A percentile compares a stretch with the other conserved stretches of the same genome.
Evolutionary conservation across 495 filamentous ascomycete species (phyloP).

Genomic region (Penicillium ochrochloron): DNA sequence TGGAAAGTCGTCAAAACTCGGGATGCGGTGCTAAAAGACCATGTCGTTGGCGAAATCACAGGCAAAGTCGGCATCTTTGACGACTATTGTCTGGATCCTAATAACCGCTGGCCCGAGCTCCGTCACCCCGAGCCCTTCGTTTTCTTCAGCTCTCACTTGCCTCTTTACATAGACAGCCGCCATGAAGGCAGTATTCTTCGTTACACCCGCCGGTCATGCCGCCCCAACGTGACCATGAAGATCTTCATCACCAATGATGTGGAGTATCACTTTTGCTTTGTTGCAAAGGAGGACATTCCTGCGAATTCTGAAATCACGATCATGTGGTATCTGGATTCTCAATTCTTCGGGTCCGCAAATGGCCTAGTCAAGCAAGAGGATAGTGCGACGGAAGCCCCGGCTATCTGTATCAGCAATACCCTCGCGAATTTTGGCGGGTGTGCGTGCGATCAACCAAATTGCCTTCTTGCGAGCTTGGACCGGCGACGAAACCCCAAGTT

Average conservation of each 20-base stretch:
- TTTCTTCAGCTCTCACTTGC: slow-evolving; percentile 78
- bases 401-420: slow-evolving; percentile 68
- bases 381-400: slow-evolving; percentile 50
- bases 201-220: slow-evolving; percentile 86
- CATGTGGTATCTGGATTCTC: slow-evolving; percentile 65
- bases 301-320: slow-evolving; percentile 66
- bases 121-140: slow-evolving; percentile 84
- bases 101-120: slow-evolving; percentile 76
- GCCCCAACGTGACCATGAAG: slow-evolving; percentile 79
- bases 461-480: slow-evolving; percentile 75
- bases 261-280: slow-evolving; percentile 87
- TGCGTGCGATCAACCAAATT: slow-evolving; percentile 73
- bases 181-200: slow-evolving; percentile 81
- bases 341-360: slow-evolving; percentile 50
- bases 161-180: slow-evolving; percentile 90
- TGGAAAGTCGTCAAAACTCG: slow-evolving; percentile 77
- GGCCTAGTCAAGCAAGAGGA: slow-evolving; percentile 55
- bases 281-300: slow-evolving; percentile 74
- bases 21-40: slow-evolving; percentile 61
- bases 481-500: slow-evolving; percentile 60
- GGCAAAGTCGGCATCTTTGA: slow-evolving; percentile 82
- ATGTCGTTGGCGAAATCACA: slow-evolving; percentile 82
- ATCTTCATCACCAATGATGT: slow-evolving; percentile 75
- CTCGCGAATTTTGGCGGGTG: slow-evolving; percentile 88
- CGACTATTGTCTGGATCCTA: slow-evolving; percentile 71